Base-by-base conservation (phyloP, 2,329 filamentous ascomycete genomes). In the Ceratocystis eucalypticola region DNA sequence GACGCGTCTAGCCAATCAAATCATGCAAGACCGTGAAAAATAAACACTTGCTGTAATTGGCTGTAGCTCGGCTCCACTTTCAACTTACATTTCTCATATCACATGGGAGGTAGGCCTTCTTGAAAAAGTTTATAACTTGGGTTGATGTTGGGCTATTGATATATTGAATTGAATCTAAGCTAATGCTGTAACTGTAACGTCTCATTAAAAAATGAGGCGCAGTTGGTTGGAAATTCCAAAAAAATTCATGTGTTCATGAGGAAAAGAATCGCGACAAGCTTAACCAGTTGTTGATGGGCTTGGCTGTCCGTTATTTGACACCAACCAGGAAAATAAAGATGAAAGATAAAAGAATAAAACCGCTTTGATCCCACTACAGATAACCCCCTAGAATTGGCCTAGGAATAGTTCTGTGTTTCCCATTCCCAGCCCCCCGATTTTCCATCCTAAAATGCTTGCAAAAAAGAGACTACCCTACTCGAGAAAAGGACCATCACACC, bases 1-100 rank as follows among this genome's bases (percentile, higher is more conserved):
- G 48, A 66, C 61, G 67, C 33, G 61, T 68, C 44, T 20, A 25
- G n/a, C 64, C 61, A 68, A 68, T 68, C 7, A 68, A 6, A 55
- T 22, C 5, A 3, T 28, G 28, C n/a, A 17, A 50, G 25, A 37
- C 8, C 7, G 3, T 7, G 46, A 41, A 20, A 12, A 61, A 61
- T 8, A 37, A 59, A n/a, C 12, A n/a, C 6, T n/a, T 17, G 22
- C 22, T n/a, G 5, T 37, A 2, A 67, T 67, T 67, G 66, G 66
- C 33, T 55, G 22, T 7, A 2, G 48, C 3, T 37, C 37, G 22
- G 48, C n/a, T 46, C 55, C 55, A 62, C 64, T 50, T 15, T 65
- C 20, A 22, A 65, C 25, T 50, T 33, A 62, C 44, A 45, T 62
- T 22, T 15, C 20, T 25, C 37, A 12, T 25, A 22, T 22, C 22